A percentile compares a stretch with the other conserved stretches of the same genome.
phyloP scores from a whole-genome alignment of 2,329 filamentous ascomycete species.

The Purpureocillium lavendulum region DNA sequence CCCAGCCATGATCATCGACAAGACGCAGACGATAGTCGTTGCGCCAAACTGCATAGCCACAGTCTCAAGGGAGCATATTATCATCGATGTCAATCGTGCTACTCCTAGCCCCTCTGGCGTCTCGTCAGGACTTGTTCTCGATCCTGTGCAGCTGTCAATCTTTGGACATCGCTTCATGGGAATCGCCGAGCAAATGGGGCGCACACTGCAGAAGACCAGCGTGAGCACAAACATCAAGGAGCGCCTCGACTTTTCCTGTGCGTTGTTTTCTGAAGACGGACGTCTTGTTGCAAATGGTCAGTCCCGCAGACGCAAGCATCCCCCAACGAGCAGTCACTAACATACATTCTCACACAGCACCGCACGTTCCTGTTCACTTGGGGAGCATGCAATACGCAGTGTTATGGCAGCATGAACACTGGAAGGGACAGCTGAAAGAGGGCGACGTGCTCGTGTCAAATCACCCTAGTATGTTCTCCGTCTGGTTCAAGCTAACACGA shows the following conservation, averaged over 20 bases:
- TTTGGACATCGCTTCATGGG: slow-evolving; percentile 80
- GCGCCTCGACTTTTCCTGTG: slow-evolving; percentile 72
- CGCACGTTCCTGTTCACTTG: slow-evolving; percentile 68
- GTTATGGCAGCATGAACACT: slow-evolving; percentile 59
- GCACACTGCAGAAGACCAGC: slow-evolving; percentile 69
- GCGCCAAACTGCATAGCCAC: slow-evolving; percentile 72
- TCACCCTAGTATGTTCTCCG: too few species aligned
- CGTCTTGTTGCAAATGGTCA: slow-evolving; percentile 67
- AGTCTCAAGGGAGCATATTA: too few species aligned
- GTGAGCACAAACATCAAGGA: slow-evolving; percentile 77
- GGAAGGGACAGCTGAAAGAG: slow-evolving; percentile 36
- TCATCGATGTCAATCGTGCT: slow-evolving; percentile 87
- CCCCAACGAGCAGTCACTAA: too few species aligned
- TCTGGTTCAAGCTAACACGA: too few species aligned
- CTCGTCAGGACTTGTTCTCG: slow-evolving; percentile 7
- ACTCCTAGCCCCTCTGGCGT: not conserved
- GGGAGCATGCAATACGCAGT: slow-evolving; percentile 74
- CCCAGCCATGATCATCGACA: slow-evolving; percentile 79
- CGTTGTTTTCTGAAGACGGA: slow-evolving; percentile 66
- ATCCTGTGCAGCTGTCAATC: slow-evolving; percentile 64
- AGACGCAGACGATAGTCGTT: slow-evolving; percentile 86
- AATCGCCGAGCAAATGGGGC: slow-evolving; percentile 77
- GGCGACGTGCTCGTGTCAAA: slow-evolving; percentile 29
- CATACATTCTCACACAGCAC: too few species aligned
- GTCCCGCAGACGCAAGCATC: too few species aligned